Evolutionary conservation across 495 filamentous ascomycete genomes (phyloP).

Genomic region (Podospora pseudoanserina): DNA sequence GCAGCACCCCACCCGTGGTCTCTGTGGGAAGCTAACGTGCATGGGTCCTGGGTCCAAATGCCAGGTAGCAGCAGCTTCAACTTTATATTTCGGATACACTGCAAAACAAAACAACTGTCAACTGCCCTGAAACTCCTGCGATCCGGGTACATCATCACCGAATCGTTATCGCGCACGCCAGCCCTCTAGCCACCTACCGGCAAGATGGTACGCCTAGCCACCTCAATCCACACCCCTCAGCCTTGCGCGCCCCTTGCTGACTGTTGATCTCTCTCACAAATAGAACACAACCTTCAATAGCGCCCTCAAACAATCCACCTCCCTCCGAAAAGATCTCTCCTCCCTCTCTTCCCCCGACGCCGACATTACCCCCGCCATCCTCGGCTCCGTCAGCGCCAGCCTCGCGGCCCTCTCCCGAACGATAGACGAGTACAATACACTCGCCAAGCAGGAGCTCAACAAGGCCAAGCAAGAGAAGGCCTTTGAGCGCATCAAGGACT

Average conservation of each 20-base stretch:
- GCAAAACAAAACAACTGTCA: background rate
- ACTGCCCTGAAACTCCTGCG: no score
- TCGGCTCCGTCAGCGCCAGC: conserved; percentile 63
- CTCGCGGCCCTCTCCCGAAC: conserved; percentile 86
- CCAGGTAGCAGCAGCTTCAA: conserved; percentile 14
- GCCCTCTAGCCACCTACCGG: background rate
- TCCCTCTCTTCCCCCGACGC: conserved; percentile 60
- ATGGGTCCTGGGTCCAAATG: conserved; percentile 9
- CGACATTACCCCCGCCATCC: conserved; percentile 39
- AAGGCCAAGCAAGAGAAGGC: conserved; percentile 88
- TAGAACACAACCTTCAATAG: conserved; percentile 94
- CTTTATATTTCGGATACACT: background rate
- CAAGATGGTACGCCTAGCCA: background rate
- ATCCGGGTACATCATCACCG: no score
- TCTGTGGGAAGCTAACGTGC: background rate
- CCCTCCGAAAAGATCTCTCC: conserved; percentile 81
- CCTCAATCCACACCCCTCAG: background rate
- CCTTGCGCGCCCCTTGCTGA: background rate
- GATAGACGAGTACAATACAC: conserved; percentile 83
- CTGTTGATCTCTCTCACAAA: background rate
- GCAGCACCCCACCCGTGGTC: background rate
- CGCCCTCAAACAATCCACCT: conserved; percentile 85
- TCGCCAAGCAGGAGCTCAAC: conserved; percentile 83
- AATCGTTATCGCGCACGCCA: background rate
- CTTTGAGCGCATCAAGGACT: conserved; percentile 76